phyloP scores from a whole-genome alignment of 2,329 filamentous ascomycete genomes.

The Meredithiella fracta region DNA sequence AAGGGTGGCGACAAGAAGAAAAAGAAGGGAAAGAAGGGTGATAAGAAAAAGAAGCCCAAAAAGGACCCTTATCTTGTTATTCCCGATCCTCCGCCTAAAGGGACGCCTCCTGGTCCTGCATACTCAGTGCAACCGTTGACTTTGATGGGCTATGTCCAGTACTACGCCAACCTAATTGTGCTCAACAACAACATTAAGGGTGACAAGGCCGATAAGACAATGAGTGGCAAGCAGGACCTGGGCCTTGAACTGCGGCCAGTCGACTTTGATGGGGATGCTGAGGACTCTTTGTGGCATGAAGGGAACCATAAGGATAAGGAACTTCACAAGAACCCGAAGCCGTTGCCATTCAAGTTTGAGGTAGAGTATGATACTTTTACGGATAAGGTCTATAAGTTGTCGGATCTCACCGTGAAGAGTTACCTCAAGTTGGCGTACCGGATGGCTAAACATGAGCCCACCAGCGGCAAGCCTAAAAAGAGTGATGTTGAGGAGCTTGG shows the following conservation, averaged over 20 bases:
- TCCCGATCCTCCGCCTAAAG: conserved; percentile 57
- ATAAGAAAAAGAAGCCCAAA: conserved; percentile 31
- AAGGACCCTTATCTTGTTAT: conserved; percentile 45
- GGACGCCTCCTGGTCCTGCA: conserved; percentile 64
- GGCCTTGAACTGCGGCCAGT: conserved; percentile 9
- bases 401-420: conserved; percentile 71
- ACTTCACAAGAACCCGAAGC: conserved; percentile 35
- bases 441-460: conserved; percentile 41
- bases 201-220: conserved; percentile 18
- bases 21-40: conserved; percentile 29
- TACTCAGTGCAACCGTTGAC: conserved; percentile 76
- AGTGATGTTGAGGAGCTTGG: neutral
- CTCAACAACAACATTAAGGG: conserved; percentile 56
- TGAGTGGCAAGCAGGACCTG: neutral
- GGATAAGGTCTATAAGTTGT: conserved; percentile 57
- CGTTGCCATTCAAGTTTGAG: conserved; percentile 54
- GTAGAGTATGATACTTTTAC: conserved; percentile 74
- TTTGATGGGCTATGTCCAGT: conserved; percentile 69
- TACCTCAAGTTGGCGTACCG: conserved; percentile 63
- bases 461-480: neutral
- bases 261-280: conserved; percentile 16
- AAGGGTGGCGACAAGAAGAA: conserved; percentile 18
- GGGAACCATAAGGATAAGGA: conserved; percentile 47
- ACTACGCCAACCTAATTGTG: conserved; percentile 81
- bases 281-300: conserved; percentile 40